Evolutionary conservation across 768 basidiomycete genomes (phyloP).

Genomic region (Amanita brunnescens): DNA sequence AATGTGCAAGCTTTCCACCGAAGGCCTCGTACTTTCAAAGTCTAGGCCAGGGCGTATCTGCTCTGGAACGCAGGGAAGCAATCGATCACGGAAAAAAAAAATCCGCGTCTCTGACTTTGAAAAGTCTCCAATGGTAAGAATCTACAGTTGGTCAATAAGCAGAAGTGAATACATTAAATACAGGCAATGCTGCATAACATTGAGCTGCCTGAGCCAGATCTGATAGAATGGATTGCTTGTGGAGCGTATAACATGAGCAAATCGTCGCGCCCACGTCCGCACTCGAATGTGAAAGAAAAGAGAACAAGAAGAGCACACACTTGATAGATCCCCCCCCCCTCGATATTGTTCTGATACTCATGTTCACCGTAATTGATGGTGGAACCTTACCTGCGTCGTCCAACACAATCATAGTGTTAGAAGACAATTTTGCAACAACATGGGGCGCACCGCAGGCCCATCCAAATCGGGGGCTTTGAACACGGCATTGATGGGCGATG

Average conservation of each 20-base stretch:
- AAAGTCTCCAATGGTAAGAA: conserved; percentile 76
- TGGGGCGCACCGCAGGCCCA: too few species aligned
- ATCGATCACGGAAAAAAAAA: conserved; percentile 55
- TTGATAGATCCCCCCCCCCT: too few species aligned
- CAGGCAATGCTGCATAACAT: conserved; percentile 69
- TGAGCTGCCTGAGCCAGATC: conserved; percentile 72
- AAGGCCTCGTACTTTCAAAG: conserved; percentile 76
- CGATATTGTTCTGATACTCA: too few species aligned
- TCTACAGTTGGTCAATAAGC: conserved; percentile 24
- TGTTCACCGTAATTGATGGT: too few species aligned
- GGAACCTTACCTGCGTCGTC: too few species aligned
- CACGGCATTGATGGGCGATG: too few species aligned
- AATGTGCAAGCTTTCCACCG: too few species aligned
- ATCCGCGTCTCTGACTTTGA: conserved; percentile 60
- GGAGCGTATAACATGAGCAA: conserved; percentile 74
- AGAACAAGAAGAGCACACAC: too few species aligned
- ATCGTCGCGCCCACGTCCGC: too few species aligned
- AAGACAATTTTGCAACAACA: too few species aligned
- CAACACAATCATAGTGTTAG: too few species aligned
- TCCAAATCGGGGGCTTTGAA: not conserved
- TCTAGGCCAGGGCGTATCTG: conserved; percentile 41
- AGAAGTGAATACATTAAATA: not conserved
- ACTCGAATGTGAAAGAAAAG: too few species aligned
- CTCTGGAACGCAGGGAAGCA: conserved; percentile 67
- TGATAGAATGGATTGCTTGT: conserved; percentile 84